Conservation (phyloP, 2,329 filamentous ascomycete species). For the Pseudogymnoascus sp. region DNA sequence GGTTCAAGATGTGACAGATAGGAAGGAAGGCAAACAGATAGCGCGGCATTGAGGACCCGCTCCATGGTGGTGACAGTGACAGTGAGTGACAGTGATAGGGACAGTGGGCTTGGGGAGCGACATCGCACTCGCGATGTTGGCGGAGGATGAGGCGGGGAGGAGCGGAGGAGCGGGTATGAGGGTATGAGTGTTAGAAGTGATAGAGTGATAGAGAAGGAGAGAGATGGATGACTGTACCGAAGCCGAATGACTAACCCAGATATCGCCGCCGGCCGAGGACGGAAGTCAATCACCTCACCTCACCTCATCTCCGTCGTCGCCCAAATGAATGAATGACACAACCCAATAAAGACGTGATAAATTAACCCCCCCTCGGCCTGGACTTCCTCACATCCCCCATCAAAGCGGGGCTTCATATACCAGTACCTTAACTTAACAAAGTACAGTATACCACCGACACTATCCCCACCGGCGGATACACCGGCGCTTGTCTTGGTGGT, state of each 20-base stretch:
- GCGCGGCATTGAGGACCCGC: no score
- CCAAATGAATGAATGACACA: neutral
- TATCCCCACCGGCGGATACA: neutral
- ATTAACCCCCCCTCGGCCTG: neutral
- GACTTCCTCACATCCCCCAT: neutral
- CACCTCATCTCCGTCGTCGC: neutral
- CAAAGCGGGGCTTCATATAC: neutral
- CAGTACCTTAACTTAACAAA: no score
- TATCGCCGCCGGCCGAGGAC: neutral
- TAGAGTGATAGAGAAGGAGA: neutral
- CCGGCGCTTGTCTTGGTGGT: neutral
- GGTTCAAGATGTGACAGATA: neutral
- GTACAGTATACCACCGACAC: no score
- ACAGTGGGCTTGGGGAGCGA: neutral
- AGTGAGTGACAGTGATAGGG: no score
- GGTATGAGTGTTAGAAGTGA: neutral
- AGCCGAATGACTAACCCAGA: neutral
- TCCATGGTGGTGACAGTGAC: no score
- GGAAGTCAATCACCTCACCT: neutral
- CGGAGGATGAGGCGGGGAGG: no score
- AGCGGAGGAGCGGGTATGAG: neutral
- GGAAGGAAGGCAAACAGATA: no score
- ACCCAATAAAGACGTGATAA: neutral
- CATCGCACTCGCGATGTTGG: neutral
- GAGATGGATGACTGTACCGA: neutral